Evolutionary conservation across 768 basidiomycete genomes (phyloP).

Genomic region (Boletellus ananiceps): DNA sequence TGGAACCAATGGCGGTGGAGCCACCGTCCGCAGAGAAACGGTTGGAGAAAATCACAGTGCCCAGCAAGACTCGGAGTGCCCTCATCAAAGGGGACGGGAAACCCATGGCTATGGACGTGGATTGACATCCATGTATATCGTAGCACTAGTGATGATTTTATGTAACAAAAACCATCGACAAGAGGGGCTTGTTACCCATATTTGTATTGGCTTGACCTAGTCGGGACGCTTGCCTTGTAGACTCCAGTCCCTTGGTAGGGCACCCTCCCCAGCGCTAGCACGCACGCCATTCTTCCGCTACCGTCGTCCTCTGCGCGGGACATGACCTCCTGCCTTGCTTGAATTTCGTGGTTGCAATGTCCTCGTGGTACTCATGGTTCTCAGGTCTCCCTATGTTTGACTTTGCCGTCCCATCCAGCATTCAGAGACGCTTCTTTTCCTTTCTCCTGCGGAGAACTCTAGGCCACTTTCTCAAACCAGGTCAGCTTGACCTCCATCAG

Average conservation of each 20-base stretch:
- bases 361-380: conserved; percentile 55
- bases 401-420: conserved; percentile 59
- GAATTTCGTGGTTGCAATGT: conserved; percentile 31
- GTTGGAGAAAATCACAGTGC: conserved; percentile 76
- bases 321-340: conserved; percentile 16
- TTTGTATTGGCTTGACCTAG: conserved; percentile 10
- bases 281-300: background rate
- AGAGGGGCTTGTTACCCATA: conserved; percentile 20
- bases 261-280: conserved; percentile 4
- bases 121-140: conserved; percentile 34
- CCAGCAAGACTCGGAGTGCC: conserved; percentile 60
- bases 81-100: conserved; percentile 80
- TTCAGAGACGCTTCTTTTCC: conserved; percentile 87
- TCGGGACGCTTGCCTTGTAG: background rate
- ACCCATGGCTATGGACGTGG: conserved; percentile 89
- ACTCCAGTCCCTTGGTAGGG: conserved; percentile 2
- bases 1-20: conserved; percentile 54
- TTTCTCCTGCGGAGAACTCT: conserved; percentile 80
- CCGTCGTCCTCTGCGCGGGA: background rate
- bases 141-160: too few species aligned
- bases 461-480: conserved; percentile 83
- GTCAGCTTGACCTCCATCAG: conserved; percentile 80
- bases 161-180: too few species aligned
- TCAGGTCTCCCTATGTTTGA: conserved; percentile 57
- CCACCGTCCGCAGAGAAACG: conserved; percentile 44